phyloP scores from a whole-genome alignment of 129 eudicot genomes.

The Logfia minima region DNA sequence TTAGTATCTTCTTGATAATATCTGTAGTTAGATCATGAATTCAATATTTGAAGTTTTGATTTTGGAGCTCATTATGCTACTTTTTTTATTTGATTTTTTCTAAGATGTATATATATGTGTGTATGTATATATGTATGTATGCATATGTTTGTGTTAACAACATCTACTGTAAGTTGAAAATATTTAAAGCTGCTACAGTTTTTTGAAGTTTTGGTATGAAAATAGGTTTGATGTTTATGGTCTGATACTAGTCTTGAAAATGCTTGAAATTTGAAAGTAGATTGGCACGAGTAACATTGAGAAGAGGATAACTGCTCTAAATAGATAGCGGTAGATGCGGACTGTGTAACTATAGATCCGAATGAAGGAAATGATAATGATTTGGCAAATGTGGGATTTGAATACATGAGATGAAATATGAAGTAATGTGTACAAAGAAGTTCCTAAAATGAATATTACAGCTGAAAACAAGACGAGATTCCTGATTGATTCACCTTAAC shows the following conservation, averaged over 20 bases:
- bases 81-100: background rate
- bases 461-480: background rate
- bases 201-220: background rate
- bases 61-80: background rate
- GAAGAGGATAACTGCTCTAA: constrained; percentile 2
- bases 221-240: constrained; percentile 1
- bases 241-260: background rate
- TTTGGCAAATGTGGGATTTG: background rate
- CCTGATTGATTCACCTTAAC: background rate
- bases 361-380: background rate
- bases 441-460: constrained; percentile 1
- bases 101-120: background rate
- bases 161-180: background rate
- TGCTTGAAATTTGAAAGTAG: background rate
- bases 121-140: background rate
- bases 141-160: background rate
- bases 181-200: background rate
- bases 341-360: background rate
- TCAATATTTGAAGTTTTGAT: background rate
- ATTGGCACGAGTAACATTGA: background rate
- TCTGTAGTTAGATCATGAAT: background rate
- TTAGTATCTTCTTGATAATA: background rate
- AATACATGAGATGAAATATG: constrained; percentile 1
- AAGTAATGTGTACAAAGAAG: constrained; percentile 6
- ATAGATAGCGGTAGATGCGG: background rate